Evolutionary conservation across 1,139 yeast species (phyloP), one percentile per base, ranked within the genome.

Genomic region (Candida sp.): DNA sequence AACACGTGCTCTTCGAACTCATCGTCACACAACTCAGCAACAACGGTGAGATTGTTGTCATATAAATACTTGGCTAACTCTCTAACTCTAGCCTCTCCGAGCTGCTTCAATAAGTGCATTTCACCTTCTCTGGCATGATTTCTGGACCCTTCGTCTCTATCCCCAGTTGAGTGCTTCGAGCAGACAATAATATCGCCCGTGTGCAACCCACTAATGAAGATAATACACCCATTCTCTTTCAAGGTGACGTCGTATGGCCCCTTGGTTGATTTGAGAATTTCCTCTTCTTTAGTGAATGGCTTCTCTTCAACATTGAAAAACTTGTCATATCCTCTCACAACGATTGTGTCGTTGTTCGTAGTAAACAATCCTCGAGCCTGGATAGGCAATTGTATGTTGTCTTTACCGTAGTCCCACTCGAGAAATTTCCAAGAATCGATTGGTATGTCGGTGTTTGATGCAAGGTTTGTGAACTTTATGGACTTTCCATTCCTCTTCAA

Each of bases 221-320:
- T 85, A 54, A 96, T 92, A 63, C 98, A 94, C 0, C 99, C 99
- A 63, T 94, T 96, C 53, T 96, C 96, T 65, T 94, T 94, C 39
- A 88, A 76, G 0, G 98, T 86, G 4, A 92, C 80, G 22, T 81
- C 84, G 65, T 88, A 94, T 0, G 98, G 98, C 0, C 97, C 98
- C 1, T 40, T 32, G 0, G 96, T 87, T 25, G 75, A 63, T 1
- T 60, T 51, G 35, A 66, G 61, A 27, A 93, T 67, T 57, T 65
- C 63, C 0, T 69, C 72, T 74, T 84, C 77, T 49, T 72, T 77
- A 0, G 96, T 88, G 3, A 60, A 60, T 0, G 72, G 60, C 1
- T 81, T 77, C 63, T 96, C 99, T 52, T 77, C 82, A 8, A 91
- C 75, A 63, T 89, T 93, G 79, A 92, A 96, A 67, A 96, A 96